These are phyloP conservation scores for Eudorina sp. DNA, from an alignment of 139 green algal genomes.

Conservation along the genomic window DNA sequence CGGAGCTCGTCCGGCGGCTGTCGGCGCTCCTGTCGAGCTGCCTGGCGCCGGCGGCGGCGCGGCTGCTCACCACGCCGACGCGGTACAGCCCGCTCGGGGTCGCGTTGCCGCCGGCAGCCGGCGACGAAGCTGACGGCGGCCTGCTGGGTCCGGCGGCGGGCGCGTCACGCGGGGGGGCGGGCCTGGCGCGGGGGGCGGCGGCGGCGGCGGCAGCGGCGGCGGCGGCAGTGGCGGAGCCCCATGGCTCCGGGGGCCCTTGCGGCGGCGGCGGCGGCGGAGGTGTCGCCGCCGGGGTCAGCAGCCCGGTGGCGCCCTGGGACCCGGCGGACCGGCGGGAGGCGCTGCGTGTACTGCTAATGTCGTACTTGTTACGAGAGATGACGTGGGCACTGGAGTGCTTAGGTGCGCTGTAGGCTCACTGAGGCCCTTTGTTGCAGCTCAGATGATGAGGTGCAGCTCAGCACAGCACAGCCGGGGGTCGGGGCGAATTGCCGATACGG, in stretches of 20 bases:
- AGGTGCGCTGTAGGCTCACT: not conserved
- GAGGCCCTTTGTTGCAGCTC: no score
- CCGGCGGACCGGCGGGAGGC: not conserved
- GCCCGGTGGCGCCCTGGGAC: no score
- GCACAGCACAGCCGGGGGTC: no score
- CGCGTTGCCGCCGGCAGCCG: not conserved
- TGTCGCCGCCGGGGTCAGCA: not conserved
- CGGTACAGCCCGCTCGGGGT: not conserved
- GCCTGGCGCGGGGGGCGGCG: not conserved
- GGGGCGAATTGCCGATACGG: no score
- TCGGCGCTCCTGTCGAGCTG: not conserved
- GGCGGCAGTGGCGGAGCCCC: not conserved
- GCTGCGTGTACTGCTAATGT: slow-evolving; percentile 6
- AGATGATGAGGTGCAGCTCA: no score
- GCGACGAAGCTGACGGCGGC: not conserved
- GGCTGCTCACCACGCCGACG: not conserved
- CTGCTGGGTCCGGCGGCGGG: not conserved
- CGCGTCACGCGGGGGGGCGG: not conserved
- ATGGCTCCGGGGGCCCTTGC: no score
- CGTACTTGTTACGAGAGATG: not conserved
- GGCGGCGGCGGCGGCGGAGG: not conserved
- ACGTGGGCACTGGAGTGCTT: not conserved
- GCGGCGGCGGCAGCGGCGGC: not conserved
- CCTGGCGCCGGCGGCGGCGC: not conserved
- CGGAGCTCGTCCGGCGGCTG: not conserved